Percentiles rank a stretch among this genome's conserved stretches.
These are phyloP conservation scores for Auricularia sp. DNA, from an alignment of 768 basidiomycete species.

Conservation along the genomic window DNA sequence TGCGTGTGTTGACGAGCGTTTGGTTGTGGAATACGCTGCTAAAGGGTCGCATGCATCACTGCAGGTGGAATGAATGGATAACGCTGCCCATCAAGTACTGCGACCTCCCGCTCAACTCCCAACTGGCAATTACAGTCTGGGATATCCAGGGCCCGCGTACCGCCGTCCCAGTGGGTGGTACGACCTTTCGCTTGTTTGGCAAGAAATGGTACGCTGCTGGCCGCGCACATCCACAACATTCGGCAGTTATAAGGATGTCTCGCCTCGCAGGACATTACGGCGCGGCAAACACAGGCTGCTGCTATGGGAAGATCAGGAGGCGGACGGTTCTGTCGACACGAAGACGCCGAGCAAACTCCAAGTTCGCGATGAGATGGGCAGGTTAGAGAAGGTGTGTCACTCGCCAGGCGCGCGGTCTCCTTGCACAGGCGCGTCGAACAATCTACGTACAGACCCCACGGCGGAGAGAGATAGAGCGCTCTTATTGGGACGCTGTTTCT, in stretches of 20 bases:
- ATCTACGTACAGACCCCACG: no score
- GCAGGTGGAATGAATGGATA: constrained; percentile 93
- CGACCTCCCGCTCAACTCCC: constrained; percentile 80
- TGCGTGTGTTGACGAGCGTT: constrained; percentile 27
- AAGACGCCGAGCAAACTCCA: constrained; percentile 82
- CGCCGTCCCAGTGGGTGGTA: constrained; percentile 79
- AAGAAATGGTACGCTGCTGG: constrained; percentile 66
- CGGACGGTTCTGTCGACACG: constrained; percentile 73
- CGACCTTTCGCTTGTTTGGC: constrained; percentile 83
- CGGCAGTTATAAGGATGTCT: neutral
- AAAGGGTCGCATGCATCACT: neutral
- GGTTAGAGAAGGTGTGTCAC: constrained; percentile 70
- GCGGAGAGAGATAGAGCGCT: no score
- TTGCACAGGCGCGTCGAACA: no score
- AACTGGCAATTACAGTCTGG: constrained; percentile 92
- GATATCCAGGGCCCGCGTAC: constrained; percentile 79
- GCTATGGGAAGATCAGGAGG: constrained; percentile 75
- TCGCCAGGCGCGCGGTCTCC: no score
- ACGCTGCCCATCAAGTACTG: constrained; percentile 87
- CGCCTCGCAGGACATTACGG: constrained; percentile 57
- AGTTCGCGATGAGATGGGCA: constrained; percentile 83
- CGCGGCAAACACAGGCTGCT: constrained; percentile 84
- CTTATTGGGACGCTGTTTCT: no score
- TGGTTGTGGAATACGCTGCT: neutral
- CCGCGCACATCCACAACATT: no score